Evolutionary conservation across 2,329 filamentous ascomycete species (phyloP), one percentile per base, ranked within the genome.

Genomic region (Aspergillus sp.): DNA sequence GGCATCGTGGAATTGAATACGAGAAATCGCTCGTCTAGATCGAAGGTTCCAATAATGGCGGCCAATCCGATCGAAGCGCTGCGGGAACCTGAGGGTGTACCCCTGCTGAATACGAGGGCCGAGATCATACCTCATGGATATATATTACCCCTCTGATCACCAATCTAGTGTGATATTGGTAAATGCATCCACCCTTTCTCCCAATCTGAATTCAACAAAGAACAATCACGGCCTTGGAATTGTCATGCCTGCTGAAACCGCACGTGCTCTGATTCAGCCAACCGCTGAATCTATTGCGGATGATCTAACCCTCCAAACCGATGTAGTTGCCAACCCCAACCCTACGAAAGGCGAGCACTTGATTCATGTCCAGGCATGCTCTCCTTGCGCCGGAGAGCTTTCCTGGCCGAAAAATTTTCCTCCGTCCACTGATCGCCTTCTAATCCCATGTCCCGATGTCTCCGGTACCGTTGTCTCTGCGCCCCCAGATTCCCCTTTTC

Each of bases 391-490:
- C 2, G 74, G 75, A 13, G 81, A 82, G 62, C 75, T 82, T 10
- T 68, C 71, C 64, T 82, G 79, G 81, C 72, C 77, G 2, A 71
- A 71, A 41, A 66, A 71, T 21, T 70, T 73, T 52, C 54, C 71
- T 10, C 56, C 60, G 2, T 60, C 66, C 2, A 65, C 63, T 2
- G 66, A 57, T 1, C 67, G 71, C 30, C 57, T 66, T 10, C 67
- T 75, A 8, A 70, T 79, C 25, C 79, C 78, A 2, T 77, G 77
- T 61, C 74, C 75, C 50, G 80, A 82, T 66, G 61, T 81, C 42
- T 75, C 77, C 0, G 80, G 78, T 11, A 74, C 70, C 0, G 67
- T 82, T 7, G 61, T 80, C 11, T 66, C 68, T 2, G 68, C 72
- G 0, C 78, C 80, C 1, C 4, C 47, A 0, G 41, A 51, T 44